Evolutionary conservation across 345 rosid genomes (phyloP), one percentile per base, ranked within the genome.

Genomic region (Lagerstroemia speciosa): DNA sequence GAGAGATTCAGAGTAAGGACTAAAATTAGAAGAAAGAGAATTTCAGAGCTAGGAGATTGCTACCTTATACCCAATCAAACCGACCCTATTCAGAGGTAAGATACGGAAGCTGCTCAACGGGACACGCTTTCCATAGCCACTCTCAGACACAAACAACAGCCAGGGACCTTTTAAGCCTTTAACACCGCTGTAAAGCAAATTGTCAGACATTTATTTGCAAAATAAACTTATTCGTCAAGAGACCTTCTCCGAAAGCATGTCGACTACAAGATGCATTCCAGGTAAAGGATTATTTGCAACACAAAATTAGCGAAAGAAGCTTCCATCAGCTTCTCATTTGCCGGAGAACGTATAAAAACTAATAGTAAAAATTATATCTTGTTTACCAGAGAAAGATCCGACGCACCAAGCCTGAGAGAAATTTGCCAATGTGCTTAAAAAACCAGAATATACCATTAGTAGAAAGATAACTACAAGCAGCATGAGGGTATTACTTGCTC

Each of bases 81-180:
- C 99, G 72, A 86, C 89, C 83, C 91, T 86, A 71, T 89, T 87
- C 78, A 89, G 72, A 67, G 84, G 84, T 0, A 75, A 78, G 19
- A 57, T 76, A 27, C 83, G 84, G 71, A 91, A 93, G 70, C 95
- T 85, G 68, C 92, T 80, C 71, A 93, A 77, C 6, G 97, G 91
- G 74, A 93, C 99, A 77, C 97, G 89, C 84, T 93, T 93, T 68
- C 98, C 99, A 33, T 80, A 76, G 62, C 97, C 99, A 68, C 81
- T 85, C 86, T 93, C 95, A 57, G 96, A 86, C 67, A 93, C 78
- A 53, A 94, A 89, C 78, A 94, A 72, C 69, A 94, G 73, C 97
- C 99, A 94, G 15, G 97, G 99, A 69, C 96, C 99, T 45, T 70
- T 71, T 24, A 70, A 71, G 64, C 77, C 77, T 76, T 82, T 87